Conservation (phyloP, 2,329 filamentous ascomycete species). For the Chaetomium sp. region DNA sequence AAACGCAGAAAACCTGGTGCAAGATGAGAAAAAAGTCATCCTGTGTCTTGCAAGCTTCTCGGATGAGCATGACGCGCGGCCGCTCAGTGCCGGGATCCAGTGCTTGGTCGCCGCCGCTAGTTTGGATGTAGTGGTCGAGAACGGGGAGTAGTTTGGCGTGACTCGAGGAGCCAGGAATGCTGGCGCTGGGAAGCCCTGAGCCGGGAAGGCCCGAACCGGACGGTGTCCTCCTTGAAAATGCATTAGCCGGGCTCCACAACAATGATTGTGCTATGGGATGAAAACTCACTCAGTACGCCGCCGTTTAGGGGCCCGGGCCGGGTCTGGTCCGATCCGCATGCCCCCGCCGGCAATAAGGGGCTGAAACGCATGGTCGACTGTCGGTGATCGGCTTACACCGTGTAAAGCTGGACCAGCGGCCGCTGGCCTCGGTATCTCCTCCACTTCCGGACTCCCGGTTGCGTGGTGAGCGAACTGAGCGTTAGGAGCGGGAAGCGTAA, state of each 20-base stretch:
- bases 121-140: conserved; percentile 11
- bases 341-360: background rate
- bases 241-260: background rate
- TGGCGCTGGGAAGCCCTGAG: background rate
- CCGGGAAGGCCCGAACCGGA: background rate
- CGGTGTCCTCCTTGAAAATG: background rate
- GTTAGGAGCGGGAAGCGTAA: conserved; percentile 20
- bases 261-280: background rate
- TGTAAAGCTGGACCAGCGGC: no score
- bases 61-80: conserved; percentile 48
- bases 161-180: background rate
- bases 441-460: background rate
- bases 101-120: conserved; percentile 21
- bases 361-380: background rate
- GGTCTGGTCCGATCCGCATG: background rate
- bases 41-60: conserved; percentile 45
- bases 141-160: background rate
- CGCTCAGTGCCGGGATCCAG: conserved; percentile 31
- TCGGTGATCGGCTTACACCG: background rate
- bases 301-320: conserved; percentile 13
- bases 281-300: conserved; percentile 19
- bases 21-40: conserved; percentile 60
- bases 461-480: conserved; percentile 24
- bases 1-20: conserved; percentile 59
- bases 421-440: background rate